Evolutionary conservation across 2,329 filamentous ascomycete species (phyloP).

Genomic region (Leptosphaerulina australis): DNA sequence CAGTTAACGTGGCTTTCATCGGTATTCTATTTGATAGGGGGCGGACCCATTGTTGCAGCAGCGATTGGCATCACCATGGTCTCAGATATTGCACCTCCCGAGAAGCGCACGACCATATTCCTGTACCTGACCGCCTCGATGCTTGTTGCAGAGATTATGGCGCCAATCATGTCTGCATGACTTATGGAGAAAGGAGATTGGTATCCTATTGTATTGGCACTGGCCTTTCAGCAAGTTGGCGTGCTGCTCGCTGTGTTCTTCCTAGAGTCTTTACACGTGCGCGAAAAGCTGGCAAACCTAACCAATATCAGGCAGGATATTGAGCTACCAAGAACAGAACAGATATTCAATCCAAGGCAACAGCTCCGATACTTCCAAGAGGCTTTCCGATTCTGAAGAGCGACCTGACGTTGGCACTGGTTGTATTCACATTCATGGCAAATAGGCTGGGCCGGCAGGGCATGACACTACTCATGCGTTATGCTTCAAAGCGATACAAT

Average conservation of each 20-base stretch:
- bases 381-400: conserved; percentile 49
- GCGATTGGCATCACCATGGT: conserved; percentile 59
- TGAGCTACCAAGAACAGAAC: conserved; percentile 11
- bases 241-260: conserved; percentile 37
- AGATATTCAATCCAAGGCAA: conserved; percentile 32
- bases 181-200: conserved; percentile 45
- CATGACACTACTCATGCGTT: conserved; percentile 57
- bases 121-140: conserved; percentile 38
- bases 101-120: conserved; percentile 48
- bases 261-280: conserved; percentile 45
- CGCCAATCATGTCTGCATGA: conserved; percentile 40
- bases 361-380: conserved; percentile 46
- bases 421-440: conserved; percentile 54
- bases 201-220: conserved; percentile 40
- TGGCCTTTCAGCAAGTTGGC: conserved; percentile 38
- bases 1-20: conserved; percentile 57
- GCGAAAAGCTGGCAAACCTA: conserved; percentile 40
- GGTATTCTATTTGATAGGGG: conserved; percentile 54
- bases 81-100: conserved; percentile 56
- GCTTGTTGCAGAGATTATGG: conserved; percentile 44
- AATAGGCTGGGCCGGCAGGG: conserved; percentile 57
- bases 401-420: conserved; percentile 51
- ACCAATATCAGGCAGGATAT: conserved; percentile 23
- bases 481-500: conserved; percentile 58
- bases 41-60: conserved; percentile 55